Percentiles rank a stretch among this genome's conserved stretches.
These are phyloP conservation scores for Saccharomycopsis hybrid DNA, from an alignment of 1,139 yeast species.

Conservation along the genomic window DNA sequence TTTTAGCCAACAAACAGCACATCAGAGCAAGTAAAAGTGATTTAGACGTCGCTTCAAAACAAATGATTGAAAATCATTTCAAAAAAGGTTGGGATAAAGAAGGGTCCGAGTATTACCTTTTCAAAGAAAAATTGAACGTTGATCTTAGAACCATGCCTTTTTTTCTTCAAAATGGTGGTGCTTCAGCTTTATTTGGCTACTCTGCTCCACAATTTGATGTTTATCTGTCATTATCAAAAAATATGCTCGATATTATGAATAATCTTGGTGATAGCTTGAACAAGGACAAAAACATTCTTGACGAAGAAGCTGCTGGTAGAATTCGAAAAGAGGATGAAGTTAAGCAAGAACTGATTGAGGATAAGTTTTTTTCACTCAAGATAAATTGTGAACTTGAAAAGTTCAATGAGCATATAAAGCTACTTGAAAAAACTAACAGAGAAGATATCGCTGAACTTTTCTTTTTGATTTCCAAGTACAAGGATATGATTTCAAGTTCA, in stretches of 20 bases:
- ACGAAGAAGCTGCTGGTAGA: neutral
- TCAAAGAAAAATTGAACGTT: conserved; percentile 9
- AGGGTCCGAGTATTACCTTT: conserved; percentile 11
- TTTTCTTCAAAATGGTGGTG: conserved; percentile 9
- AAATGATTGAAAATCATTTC: conserved; percentile 16
- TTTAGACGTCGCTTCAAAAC: neutral
- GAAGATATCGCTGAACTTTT: conserved; percentile 19
- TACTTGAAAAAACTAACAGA: conserved; percentile 11
- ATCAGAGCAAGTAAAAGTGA: neutral
- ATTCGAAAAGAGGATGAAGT: neutral
- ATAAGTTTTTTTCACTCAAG: conserved; percentile 8
- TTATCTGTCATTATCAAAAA: conserved; percentile 1
- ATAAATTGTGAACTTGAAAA: conserved; percentile 10
- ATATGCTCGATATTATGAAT: conserved; percentile 3
- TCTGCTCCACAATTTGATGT: conserved; percentile 3
- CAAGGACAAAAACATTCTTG: neutral
- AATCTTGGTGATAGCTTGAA: neutral
- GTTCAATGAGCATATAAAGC: conserved; percentile 9
- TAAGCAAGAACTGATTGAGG: conserved; percentile 4
- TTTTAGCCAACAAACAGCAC: neutral
- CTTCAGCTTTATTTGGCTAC: neutral
- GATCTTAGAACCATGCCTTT: conserved; percentile 6
- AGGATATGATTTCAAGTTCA: conserved; percentile 2
- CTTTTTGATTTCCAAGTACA: conserved; percentile 13
- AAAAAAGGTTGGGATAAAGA: conserved; percentile 14